Base-by-base conservation (phyloP, 2,329 filamentous ascomycete species). In the Talaromyces sp. region DNA sequence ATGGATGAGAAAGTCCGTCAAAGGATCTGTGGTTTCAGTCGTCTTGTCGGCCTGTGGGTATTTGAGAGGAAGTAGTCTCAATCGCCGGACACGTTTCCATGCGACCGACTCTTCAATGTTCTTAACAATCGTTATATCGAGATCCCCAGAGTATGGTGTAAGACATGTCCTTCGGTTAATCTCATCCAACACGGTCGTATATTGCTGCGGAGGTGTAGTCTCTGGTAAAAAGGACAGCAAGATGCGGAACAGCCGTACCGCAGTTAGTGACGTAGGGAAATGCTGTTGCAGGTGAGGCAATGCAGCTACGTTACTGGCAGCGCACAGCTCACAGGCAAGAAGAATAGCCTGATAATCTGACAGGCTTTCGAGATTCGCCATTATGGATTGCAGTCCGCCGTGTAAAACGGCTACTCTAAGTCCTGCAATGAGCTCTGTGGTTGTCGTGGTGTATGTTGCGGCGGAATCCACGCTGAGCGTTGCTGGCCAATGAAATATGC, bases 211-310 rank as follows among this genome's bases (percentile, higher is more conserved):
- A 25, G 85, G 82, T 35, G 79, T 73, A 68, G 81, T 84, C 72
- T 87, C 85, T 22, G 87, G 86, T n/a, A 89, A 79, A 70, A 84
- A 88, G 64, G 85, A 86, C 67, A 89, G 77, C 62, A 89, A 75
- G 60, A 89, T 85, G 67, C 84, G 84, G 66, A 89, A 79, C 62
- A 86, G 73, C 17, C 86, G 79, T 66, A 84, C 83, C 7, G 83
- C 74, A 35, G 81, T 76, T 58, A 88, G 79, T 65, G 81, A 75
- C 66, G 74, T 79, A 57, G 79, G 79, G 61, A 82, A 82, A 58
- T 78, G 75, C 50, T 82, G 77, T 67, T 83, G 82, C 68, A 89
- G 75, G 67, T 79, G 76, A 67, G 82, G 82, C 31, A 89, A 77
- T 25, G 79, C 78, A 56, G 77, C 71, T 65, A 88, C 78, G 71